Evolutionary conservation across 768 basidiomycete genomes (phyloP), one percentile per base, ranked within the genome.

Genomic region (Boletus insuetus): DNA sequence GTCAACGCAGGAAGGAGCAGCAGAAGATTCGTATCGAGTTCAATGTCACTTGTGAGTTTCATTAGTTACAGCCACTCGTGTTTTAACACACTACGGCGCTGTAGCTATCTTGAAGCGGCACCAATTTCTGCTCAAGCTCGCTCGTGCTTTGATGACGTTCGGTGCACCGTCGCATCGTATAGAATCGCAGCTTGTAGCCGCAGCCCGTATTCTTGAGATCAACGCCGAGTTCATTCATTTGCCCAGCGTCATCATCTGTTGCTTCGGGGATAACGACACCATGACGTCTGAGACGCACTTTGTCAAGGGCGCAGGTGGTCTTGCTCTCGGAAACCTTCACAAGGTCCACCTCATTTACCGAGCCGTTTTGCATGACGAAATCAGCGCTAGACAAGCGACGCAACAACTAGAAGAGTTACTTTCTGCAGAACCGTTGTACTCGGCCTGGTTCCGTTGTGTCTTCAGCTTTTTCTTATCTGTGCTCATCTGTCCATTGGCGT

Each of bases 101-200:
- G 35, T 54, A 86, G 94, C 90, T 14, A 84, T 94, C 68, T 73
- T 88, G 42, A 82, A 87, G 56, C 81, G 95, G 53, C 93, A 95
- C 60, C 83, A 84, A 52, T 98, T 96, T 73, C 73, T 97, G 34
- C 80, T 94, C 67, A 91, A 85, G 66, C 81, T 97, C 26, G 91
- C 93, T 16, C 82, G 86, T 56, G 85, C 91, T 17, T 77, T 97
- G 39, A 94, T 98, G 90, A 85, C 85, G 13, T 95, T 91, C 65
- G 93, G 94, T 6, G 91, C 94, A 17, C 93, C 94, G 0, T 93
- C 91, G 22, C 95, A 98, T 73, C 85, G 95, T 32, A 90, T 98
- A 56, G 94, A 96, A 72, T 87, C 92, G 3, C 94, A 97, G 68
- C 83, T 98, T 38, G 79, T 88, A 32, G 89, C 94, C 11, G 91